phyloP scores from a whole-genome alignment of 2,329 filamentous ascomycete species.

The Beauveria rudraprayagi region DNA sequence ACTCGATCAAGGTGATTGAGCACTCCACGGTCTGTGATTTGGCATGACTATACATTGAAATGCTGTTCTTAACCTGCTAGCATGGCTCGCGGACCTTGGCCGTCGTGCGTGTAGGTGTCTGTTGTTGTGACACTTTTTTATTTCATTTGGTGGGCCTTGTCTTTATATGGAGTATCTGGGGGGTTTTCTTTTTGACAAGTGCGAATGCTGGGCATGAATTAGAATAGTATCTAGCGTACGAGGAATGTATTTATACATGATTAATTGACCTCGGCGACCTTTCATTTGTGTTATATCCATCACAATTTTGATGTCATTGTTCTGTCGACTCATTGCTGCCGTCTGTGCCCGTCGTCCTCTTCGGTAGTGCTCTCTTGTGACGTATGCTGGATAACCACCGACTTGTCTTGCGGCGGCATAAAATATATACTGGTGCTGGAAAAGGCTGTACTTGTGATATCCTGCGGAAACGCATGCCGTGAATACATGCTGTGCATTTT shows the following conservation, averaged over 20 bases:
- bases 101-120: too few relatives aligned
- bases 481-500: conserved; percentile 25
- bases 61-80: neutral
- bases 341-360: too few relatives aligned
- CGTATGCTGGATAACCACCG: too few relatives aligned
- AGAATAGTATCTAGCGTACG: conserved; percentile 7
- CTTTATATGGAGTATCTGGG: neutral
- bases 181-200: neutral
- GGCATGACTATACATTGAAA: neutral
- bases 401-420: conserved; percentile 10
- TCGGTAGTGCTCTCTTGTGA: too few relatives aligned
- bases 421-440: conserved; percentile 35
- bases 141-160: neutral
- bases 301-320: too few relatives aligned
- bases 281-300: too few relatives aligned
- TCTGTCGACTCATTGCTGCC: too few relatives aligned
- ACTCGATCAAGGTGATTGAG: neutral
- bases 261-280: neutral
- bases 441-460: conserved; percentile 28
- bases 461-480: conserved; percentile 29
- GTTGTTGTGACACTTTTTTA: neutral
- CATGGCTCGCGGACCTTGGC: neutral
- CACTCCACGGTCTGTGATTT: neutral
- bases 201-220: conserved; percentile 1
- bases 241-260: conserved; percentile 7